Conservation (phyloP, 2,329 filamentous ascomycete species). For the Penicillium aurantiogriseum region DNA sequence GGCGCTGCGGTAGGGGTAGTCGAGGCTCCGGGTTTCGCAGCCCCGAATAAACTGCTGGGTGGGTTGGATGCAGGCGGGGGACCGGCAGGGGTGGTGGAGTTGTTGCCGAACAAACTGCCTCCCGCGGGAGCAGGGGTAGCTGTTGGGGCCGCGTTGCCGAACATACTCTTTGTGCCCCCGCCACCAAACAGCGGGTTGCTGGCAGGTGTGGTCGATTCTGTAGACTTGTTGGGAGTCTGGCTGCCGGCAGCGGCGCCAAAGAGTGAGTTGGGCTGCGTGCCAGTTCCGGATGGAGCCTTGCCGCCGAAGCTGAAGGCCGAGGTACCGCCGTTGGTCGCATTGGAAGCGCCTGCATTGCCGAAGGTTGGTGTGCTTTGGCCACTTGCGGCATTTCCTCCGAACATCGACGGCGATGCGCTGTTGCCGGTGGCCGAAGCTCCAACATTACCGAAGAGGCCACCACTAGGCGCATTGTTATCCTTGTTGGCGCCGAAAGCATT, state of each 20-base stretch:
- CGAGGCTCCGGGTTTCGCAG: slow-evolving; percentile 24
- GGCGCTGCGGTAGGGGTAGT: slow-evolving; percentile 22
- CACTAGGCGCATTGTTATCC: slow-evolving; percentile 28
- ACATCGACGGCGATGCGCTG: slow-evolving; percentile 34
- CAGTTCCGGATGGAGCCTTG: slow-evolving; percentile 26
- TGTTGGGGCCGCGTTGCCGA: slow-evolving; percentile 34
- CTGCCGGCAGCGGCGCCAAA: slow-evolving; percentile 29
- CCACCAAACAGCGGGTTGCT: slow-evolving; percentile 37
- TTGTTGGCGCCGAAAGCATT: slow-evolving; percentile 34
- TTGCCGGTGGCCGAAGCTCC: slow-evolving; percentile 34
- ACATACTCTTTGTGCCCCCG: slow-evolving; percentile 29
- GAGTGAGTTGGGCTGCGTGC: slow-evolving; percentile 25
- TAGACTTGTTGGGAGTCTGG: slow-evolving; percentile 40
- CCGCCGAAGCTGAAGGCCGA: slow-evolving; percentile 38
- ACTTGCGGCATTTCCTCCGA: slow-evolving; percentile 30
- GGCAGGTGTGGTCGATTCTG: slow-evolving; percentile 33
- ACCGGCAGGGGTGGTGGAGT: slow-evolving; percentile 52
- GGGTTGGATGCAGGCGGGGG: slow-evolving; percentile 43
- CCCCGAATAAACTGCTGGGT: slow-evolving; percentile 27
- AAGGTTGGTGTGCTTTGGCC: slow-evolving; percentile 28
- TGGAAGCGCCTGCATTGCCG: slow-evolving; percentile 26
- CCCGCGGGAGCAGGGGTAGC: slow-evolving; percentile 41
- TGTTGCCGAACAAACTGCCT: slow-evolving; percentile 37
- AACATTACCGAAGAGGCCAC: slow-evolving; percentile 45
- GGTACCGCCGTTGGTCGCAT: slow-evolving; percentile 21